Base-by-base conservation (phyloP, 306 rosid species). In the Hippophae rhamnoides region DNA sequence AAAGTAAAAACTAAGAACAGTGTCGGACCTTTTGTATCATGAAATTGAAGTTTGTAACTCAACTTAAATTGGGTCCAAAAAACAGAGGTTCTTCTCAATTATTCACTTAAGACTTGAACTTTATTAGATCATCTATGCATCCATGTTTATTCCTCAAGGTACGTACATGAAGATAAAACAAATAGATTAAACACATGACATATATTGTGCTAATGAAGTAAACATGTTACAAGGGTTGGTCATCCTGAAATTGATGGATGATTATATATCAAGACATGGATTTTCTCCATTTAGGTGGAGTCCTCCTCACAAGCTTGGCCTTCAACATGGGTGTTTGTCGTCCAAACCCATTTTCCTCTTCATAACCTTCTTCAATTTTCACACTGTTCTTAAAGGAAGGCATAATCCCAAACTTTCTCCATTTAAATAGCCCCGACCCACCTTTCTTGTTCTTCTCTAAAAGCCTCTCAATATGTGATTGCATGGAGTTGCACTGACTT, bases 241-340 rank as follows among this genome's bases (percentile, higher is more conserved):
- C 4, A 31, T 31, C 13, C 27, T 7, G 2, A 14, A 51, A 41
- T 7, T 3, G 6, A 54, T 23, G 2, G 6, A 10, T 43, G 12
- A 9, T 41, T 7, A 9, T 49, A 1, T 9, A 52, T 86, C 78
- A 87, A 64, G 96, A 85, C 76, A 78, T 7, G 38, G 96, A 92
- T 66, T 78, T 92, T 69, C 93, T 82, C 93, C 86, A 79, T 67
- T 78, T 92, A 54, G 70, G 78, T 49, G 82, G 75, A 55, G 69
- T 76, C 70, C 78, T 75, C 70, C 64, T 76, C 1, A 73, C 81
- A 56, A 80, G 7, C 73, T 65, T 80, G 10, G 87, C 71, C 69
- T 87, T 87, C 71, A 76, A 62, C 69, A 65, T 45, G 10, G 98
- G 92, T 9, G 95, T 83, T 69, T 79, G 79, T 54, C 41, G 49